Evolutionary conservation across 352 stramenopile genomes (phyloP).

Genomic region (Pythium dissotocum): DNA sequence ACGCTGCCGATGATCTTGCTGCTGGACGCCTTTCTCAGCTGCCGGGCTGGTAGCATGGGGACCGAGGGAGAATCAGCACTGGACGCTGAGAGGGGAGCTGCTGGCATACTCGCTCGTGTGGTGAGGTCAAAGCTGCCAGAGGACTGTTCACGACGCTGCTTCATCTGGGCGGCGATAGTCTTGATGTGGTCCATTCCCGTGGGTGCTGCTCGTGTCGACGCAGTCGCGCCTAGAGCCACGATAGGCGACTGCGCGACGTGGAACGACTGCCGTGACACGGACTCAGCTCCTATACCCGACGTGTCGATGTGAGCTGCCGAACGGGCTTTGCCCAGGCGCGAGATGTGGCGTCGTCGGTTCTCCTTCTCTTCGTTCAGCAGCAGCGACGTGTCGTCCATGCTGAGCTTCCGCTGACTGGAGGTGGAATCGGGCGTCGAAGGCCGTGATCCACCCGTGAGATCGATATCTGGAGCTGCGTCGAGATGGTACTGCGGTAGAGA

Average conservation of each 20-base stretch:
- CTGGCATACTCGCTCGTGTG: conserved; percentile 10
- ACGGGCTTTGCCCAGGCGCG: conserved; percentile 47
- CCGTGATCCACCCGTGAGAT: conserved; percentile 2
- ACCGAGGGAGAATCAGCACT: not conserved
- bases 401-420: conserved; percentile 5
- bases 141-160: conserved; percentile 49
- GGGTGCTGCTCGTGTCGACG: not conserved
- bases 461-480: not conserved
- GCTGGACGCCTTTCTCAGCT: conserved; percentile 18
- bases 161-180: conserved; percentile 71
- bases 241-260: conserved; percentile 21
- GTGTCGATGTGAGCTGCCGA: conserved; percentile 71
- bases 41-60: not conserved
- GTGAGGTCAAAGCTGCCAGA: conserved; percentile 7
- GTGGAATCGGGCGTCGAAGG: conserved; percentile 6
- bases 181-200: conserved; percentile 67
- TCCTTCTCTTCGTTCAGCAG: conserved; percentile 14
- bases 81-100: conserved; percentile 4
- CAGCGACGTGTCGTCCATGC: conserved; percentile 27
- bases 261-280: not conserved
- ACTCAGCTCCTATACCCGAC: conserved; percentile 16
- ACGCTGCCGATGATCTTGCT: conserved; percentile 6
- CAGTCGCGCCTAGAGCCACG: conserved; percentile 4
- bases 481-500: not conserved
- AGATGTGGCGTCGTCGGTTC: conserved; percentile 27